Base-by-base conservation (phyloP, 495 filamentous ascomycete genomes). In the Filosporella fistucella region DNA sequence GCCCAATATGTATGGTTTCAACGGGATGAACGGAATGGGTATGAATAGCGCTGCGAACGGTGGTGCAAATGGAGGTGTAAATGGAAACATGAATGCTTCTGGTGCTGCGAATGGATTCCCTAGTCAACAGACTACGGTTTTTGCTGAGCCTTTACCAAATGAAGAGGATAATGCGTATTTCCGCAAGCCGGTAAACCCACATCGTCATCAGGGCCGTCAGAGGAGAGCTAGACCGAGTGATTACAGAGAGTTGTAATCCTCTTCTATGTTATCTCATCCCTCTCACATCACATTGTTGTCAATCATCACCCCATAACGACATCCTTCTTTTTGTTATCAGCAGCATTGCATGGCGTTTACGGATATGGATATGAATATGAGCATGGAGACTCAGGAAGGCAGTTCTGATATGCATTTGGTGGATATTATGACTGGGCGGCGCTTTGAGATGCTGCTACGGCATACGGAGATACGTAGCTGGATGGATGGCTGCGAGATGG, bases 91-190 rank as follows among this genome's bases (percentile, higher is more conserved):
- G 13, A 33, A 23, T 21, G 46, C 20, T n/a, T 25, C 5, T 28
- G 52, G 52, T 26, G 33, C 34, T 20, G 26, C 46, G 35, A 67
- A 68, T 23, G 63, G 66, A 39, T 88, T 88, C 55, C 74, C 80
- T 18, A 85, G 86, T 57, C 81, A 93, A 63, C 85, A 93, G 67
- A 76, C 83, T 42, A 83, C 77, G 8, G 65, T 75, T 21, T 86
- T 84, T 53, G 71, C 70, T 28, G 76, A 75, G 16, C 78, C 80
- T 4, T 70, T 72, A 49, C 69, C 73, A n/a, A 77, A 81, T 42
- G 87, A 88, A 47, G 89, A 95, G 52, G 91, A 95, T 50, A 86
- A 88, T 40, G 86, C 93, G 16, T 98, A 98, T 65, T 93, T 97
- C 65, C 82, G 93, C 17, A 91, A 95, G 61, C 93, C 93, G 1